These are phyloP conservation scores for Xanthoconium stramineum DNA, from an alignment of 768 basidiomycete species.

Conservation along the genomic window DNA sequence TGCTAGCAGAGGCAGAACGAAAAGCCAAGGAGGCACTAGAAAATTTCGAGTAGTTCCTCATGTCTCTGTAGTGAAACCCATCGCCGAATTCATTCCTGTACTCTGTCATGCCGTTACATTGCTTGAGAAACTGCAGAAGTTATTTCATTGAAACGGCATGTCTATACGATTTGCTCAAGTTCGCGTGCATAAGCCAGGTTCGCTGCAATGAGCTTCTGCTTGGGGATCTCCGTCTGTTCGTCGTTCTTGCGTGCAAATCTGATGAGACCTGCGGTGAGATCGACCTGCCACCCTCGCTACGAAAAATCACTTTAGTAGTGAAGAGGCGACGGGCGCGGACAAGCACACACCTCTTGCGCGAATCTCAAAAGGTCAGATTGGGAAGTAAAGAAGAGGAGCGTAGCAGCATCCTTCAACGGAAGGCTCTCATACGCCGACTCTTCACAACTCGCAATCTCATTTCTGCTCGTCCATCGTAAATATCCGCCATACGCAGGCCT, in stretches of 20 bases:
- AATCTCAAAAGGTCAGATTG: slow-evolving; percentile 81
- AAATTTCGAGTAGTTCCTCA: slow-evolving; percentile 46
- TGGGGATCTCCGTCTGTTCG: slow-evolving; percentile 82
- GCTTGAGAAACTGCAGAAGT: too few relatives aligned
- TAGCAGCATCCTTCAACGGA: slow-evolving; percentile 85
- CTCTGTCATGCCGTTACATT: not conserved
- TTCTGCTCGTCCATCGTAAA: slow-evolving; percentile 44
- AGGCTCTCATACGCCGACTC: slow-evolving; percentile 91
- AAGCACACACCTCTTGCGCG: slow-evolving; percentile 63
- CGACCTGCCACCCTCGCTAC: slow-evolving; percentile 83
- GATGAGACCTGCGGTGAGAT: slow-evolving; percentile 65
- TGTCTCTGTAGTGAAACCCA: slow-evolving; percentile 21
- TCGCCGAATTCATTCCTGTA: slow-evolving; percentile 9
- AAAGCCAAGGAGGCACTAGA: slow-evolving; percentile 87
- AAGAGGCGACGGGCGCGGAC: not conserved
- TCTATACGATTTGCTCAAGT: slow-evolving; percentile 86
- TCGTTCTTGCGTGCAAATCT: slow-evolving; percentile 79
- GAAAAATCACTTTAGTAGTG: not conserved
- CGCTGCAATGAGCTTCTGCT: slow-evolving; percentile 75
- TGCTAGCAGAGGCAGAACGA: slow-evolving; percentile 80
- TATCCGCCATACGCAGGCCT: not conserved
- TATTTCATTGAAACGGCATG: not conserved
- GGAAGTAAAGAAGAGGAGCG: slow-evolving; percentile 85
- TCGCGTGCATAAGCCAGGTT: slow-evolving; percentile 81
- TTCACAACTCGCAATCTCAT: slow-evolving; percentile 96